Conservation (phyloP, 345 rosid species). For the Aquilaria yunnanensis region DNA sequence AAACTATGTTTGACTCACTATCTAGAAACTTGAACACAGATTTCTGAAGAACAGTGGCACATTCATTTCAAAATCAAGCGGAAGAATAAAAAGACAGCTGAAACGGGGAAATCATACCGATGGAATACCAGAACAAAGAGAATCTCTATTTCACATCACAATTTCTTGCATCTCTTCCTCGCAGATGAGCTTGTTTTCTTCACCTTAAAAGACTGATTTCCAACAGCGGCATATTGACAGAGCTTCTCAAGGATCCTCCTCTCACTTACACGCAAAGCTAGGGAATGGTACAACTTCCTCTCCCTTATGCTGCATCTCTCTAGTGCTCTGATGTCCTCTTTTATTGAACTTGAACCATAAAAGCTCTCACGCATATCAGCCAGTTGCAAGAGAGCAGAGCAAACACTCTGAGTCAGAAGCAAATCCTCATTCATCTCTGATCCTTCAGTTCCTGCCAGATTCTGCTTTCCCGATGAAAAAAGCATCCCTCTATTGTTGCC, state of each 20-base stretch:
- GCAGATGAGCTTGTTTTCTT: not conserved
- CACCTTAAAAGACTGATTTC: not conserved
- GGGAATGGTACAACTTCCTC: slow-evolving; percentile 58
- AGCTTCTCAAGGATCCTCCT: slow-evolving; percentile 67
- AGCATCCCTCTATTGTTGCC: slow-evolving; percentile 16
- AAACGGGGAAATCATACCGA: no score
- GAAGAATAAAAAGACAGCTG: no score
- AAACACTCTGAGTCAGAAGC: slow-evolving; percentile 54
- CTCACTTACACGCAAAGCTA: slow-evolving; percentile 58
- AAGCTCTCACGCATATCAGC: slow-evolving; percentile 62
- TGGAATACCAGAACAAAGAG: no score
- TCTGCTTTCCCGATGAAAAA: slow-evolving; percentile 31
- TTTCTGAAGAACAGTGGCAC: no score
- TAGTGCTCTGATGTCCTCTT: slow-evolving; percentile 43
- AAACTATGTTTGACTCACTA: no score
- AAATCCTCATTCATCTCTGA: slow-evolving; percentile 32
- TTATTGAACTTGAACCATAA: slow-evolving; percentile 36
- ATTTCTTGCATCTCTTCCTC: no score
- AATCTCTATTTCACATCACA: no score
- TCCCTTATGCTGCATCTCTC: slow-evolving; percentile 31
- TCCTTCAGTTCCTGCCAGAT: slow-evolving; percentile 18
- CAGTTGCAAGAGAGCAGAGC: slow-evolving; percentile 50
- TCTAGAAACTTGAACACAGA: no score
- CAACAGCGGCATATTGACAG: slow-evolving; percentile 27
- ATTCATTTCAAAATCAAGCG: no score